Evolutionary conservation across 306 rosid genomes (phyloP).

Genomic region (Sicyos baderoa): DNA sequence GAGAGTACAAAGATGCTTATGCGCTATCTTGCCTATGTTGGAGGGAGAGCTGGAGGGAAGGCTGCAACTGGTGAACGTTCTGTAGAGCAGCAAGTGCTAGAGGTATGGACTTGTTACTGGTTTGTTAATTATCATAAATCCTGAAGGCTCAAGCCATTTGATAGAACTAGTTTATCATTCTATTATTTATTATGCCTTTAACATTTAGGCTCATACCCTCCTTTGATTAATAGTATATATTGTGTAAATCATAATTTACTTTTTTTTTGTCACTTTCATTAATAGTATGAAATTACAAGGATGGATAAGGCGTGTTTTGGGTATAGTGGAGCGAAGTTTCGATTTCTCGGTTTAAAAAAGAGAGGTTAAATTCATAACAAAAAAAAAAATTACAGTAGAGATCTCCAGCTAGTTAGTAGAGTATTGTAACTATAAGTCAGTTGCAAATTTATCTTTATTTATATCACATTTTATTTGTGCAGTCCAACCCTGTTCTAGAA

Average conservation of each 20-base stretch:
- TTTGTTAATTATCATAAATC: conserved; percentile 1
- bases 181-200: background rate
- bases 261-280: no score
- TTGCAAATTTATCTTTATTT: background rate
- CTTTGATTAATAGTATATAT: background rate
- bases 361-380: no score
- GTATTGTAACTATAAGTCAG: background rate
- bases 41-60: conserved; percentile 89
- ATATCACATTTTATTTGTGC: conserved; percentile 25
- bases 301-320: no score
- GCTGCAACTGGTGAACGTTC: conserved; percentile 65
- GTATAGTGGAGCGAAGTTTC: no score
- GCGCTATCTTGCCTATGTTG: conserved; percentile 87
- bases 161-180: background rate
- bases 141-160: no score
- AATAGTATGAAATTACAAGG: no score
- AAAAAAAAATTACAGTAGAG: no score
- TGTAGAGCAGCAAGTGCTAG: conserved; percentile 89
- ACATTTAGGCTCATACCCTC: background rate
- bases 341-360: no score
- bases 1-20: conserved; percentile 96
- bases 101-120: conserved; percentile 38
- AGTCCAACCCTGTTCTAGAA: conserved; percentile 97
- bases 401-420: no score
- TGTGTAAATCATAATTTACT: background rate